Base-by-base conservation (phyloP, 176 grass and related monocot genomes). In the Eleusine coracana region DNA sequence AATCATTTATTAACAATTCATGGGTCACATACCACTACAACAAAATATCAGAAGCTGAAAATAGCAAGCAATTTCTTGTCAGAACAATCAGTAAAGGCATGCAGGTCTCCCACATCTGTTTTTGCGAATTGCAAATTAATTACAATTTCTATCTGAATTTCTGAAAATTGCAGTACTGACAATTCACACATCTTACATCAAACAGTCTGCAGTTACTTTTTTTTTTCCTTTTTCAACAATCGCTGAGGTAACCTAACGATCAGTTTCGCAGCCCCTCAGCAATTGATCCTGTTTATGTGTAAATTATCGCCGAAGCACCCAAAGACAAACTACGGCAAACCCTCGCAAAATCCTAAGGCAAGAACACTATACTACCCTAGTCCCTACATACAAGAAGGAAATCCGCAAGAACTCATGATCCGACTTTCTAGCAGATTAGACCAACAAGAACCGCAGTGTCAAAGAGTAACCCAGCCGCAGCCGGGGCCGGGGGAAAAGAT, bases 91-190 rank as follows among this genome's bases (percentile, higher is more conserved):
- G 11, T 46, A 59, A 68, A 45, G 16, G 62, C 37, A 59, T 48
- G 39, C 23, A 2, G 29, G 34, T 69, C 13, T 77, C 55, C 13
- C 13, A 5, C 8, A 25, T 29, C n/a, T 70, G 50, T 66, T 63
- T 79, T 50, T 79, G 10, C 51, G 39, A 75, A 55, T 54, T 68
- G 62, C 48, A 68, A 76, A 76, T 76, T 69, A 28, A 36, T 13
- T 59, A 1, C 54, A 72, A 9, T 10, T 41, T 58, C 73, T 44
- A 59, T 17, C 5, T 68, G 18, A 64, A 51, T 66, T 49, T 66
- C 49, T 18, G 25, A 36, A 27, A 31, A 65, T 25, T 73, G 34
- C 56, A 52, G 75, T 21, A 17, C 77, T 64, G 38, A 0, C 5
- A 29, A 54, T 28, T 70, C 7, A 70, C 54, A 71, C 59, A 63